A percentile compares a stretch with the other conserved stretches of the same genome.
Evolutionary conservation across 1,284 basidiomycete genomes (phyloP).

Genomic region (Papiliotrema nemorosa): DNA sequence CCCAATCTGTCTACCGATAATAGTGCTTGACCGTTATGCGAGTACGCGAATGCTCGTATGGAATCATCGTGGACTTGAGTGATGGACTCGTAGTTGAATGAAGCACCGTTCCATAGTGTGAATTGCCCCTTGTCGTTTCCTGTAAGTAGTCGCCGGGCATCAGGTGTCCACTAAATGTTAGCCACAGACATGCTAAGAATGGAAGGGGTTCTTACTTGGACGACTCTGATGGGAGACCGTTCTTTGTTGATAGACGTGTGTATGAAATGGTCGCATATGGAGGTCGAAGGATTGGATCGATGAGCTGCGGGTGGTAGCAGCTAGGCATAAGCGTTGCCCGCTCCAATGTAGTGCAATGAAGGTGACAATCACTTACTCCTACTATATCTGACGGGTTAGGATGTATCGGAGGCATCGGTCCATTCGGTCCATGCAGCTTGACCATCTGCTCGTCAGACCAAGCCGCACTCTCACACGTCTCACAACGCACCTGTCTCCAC

Average conservation of each 20-base stretch:
- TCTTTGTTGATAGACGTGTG: conserved; percentile 99
- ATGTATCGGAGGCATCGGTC: conserved; percentile 68
- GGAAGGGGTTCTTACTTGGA: conserved; percentile 59
- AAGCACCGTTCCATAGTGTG: conserved; percentile 97
- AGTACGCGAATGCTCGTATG: conserved; percentile 84
- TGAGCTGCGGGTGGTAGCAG: conserved; percentile 89
- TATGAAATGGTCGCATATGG: conserved; percentile 90
- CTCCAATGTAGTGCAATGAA: neutral
- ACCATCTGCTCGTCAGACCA: conserved; percentile 56
- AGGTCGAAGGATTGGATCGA: conserved; percentile 80
- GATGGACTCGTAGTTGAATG: conserved; percentile 99
- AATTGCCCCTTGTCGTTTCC: conserved; percentile 97
- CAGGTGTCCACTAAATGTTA: conserved; percentile 83
- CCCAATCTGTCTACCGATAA: conserved; percentile 90
- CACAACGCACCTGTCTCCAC: conserved; percentile 67
- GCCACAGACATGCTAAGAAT: conserved; percentile 2
- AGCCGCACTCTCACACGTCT: neutral
- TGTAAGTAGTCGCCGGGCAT: conserved; percentile 85
- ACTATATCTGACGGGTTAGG: conserved; percentile 78
- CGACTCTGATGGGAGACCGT: conserved; percentile 91
- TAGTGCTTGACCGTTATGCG: conserved; percentile 84
- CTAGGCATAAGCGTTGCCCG: conserved; percentile 51
- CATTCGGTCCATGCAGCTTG: conserved; percentile 69
- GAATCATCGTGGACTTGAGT: conserved; percentile 89
- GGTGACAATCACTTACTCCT: conserved; percentile 58